phyloP scores from a whole-genome alignment of 805 yeast genomes.

The Wickerhamomyces pijperi region DNA sequence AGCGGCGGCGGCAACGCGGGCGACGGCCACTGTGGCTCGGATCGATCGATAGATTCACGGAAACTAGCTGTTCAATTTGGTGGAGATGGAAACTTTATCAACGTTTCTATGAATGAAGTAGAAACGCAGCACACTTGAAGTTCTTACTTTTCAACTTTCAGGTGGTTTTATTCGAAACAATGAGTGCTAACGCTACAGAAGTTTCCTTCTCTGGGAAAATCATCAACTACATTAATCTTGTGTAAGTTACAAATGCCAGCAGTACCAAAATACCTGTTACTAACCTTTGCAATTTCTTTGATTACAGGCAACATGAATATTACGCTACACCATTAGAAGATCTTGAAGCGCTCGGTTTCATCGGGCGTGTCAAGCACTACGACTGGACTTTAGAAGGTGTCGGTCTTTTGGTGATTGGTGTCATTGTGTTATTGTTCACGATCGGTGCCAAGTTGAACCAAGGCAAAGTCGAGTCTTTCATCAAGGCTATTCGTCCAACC shows the following conservation, averaged over 20 bases:
- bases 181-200: not conserved
- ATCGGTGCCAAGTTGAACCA: slow-evolving; percentile 53
- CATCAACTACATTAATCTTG: not conserved
- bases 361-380: slow-evolving; percentile 45
- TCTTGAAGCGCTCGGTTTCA: slow-evolving; percentile 44
- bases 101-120: too few relatives aligned
- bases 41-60: too few relatives aligned
- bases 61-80: too few relatives aligned
- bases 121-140: too few relatives aligned
- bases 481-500: slow-evolving; percentile 37
- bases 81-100: too few relatives aligned
- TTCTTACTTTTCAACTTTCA: too few relatives aligned
- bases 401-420: slow-evolving; percentile 39
- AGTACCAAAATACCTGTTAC: not conserved
- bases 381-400: slow-evolving; percentile 71
- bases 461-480: slow-evolving; percentile 39
- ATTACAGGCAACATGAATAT: slow-evolving; percentile 14
- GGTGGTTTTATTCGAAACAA: too few relatives aligned
- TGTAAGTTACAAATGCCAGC: not conserved
- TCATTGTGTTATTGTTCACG: slow-evolving; percentile 38
- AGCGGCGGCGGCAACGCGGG: too few relatives aligned
- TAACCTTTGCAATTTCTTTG: too few relatives aligned
- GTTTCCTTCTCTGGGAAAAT: not conserved
- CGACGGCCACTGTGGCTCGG: too few relatives aligned
- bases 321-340: slow-evolving; percentile 30